Evolutionary conservation across 306 rosid genomes (phyloP).

Genomic region (Rosa chinensis): DNA sequence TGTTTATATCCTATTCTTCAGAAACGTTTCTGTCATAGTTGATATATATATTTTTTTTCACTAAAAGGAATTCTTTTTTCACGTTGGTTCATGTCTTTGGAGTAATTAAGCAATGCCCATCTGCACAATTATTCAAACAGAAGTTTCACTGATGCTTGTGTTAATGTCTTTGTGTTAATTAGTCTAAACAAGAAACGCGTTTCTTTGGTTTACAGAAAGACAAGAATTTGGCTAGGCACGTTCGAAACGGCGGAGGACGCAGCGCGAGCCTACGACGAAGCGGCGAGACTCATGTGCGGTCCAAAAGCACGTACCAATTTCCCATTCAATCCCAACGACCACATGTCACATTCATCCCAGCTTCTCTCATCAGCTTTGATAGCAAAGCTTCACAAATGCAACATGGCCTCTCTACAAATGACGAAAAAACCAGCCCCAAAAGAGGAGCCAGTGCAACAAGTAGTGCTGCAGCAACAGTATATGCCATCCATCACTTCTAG

Average conservation of each 20-base stretch:
- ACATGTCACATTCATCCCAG: slow-evolving; percentile 48
- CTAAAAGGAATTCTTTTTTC: background rate
- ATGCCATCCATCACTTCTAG: background rate
- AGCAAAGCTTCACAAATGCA: slow-evolving; percentile 68
- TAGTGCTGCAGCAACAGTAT: background rate
- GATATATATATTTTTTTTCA: background rate
- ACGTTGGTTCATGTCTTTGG: background rate
- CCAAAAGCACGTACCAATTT: slow-evolving; percentile 73
- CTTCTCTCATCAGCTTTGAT: slow-evolving; percentile 66
- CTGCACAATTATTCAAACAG: background rate
- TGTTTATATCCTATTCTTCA: background rate
- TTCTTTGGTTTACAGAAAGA: slow-evolving; percentile 43
- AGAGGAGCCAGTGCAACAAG: slow-evolving; percentile 28
- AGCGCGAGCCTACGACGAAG: slow-evolving; percentile 84
- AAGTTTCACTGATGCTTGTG: background rate
- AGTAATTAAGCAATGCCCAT: background rate
- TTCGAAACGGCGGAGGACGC: slow-evolving; percentile 85
- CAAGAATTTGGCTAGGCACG: slow-evolving; percentile 83
- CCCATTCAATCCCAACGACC: slow-evolving; percentile 49
- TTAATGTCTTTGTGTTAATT: background rate
- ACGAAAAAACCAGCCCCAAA: slow-evolving; percentile 39
- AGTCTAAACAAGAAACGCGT: slow-evolving; percentile 2
- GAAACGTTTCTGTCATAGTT: too few species aligned
- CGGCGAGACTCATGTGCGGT: slow-evolving; percentile 78
- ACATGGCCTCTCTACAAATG: slow-evolving; percentile 74